Evolutionary conservation across 2,329 filamentous ascomycete species (phyloP).

Genomic region (Hansfordia pulvinata): DNA sequence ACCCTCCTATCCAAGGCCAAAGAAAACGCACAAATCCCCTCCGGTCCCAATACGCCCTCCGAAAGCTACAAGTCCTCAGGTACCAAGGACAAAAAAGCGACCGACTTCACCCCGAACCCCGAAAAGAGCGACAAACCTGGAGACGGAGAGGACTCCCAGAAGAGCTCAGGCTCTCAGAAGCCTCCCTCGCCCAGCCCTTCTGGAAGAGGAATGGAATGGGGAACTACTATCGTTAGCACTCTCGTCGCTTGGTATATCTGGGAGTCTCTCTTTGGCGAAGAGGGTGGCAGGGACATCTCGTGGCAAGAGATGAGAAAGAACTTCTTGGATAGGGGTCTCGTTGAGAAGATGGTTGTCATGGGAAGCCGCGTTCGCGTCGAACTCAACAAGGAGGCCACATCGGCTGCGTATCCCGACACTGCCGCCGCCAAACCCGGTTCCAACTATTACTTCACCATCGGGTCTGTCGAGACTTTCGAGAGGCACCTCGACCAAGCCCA

Average conservation of each 20-base stretch:
- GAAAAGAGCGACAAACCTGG: constrained; percentile 4
- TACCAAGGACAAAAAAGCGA: too few relatives aligned
- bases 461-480: constrained; percentile 88
- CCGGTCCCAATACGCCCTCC: too few relatives aligned
- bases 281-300: constrained; percentile 62
- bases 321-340: constrained; percentile 90
- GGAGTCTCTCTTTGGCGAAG: constrained; percentile 25
- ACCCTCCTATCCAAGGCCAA: constrained; percentile 5
- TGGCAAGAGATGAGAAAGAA: constrained; percentile 94
- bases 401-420: constrained; percentile 63
- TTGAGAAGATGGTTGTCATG: constrained; percentile 81
- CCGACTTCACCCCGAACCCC: constrained; percentile 6
- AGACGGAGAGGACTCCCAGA: constrained; percentile 3
- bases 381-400: constrained; percentile 61
- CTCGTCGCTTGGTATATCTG: constrained; percentile 29
- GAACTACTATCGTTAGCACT: constrained; percentile 38
- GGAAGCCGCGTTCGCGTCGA: constrained; percentile 67
- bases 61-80: too few relatives aligned
- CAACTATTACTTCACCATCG: constrained; percentile 89
- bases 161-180: constrained; percentile 19
- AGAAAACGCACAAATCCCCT: neutral
- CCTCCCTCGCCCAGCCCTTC: constrained; percentile 5
- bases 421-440: constrained; percentile 55
- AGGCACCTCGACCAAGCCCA: constrained; percentile 79
- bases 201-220: constrained; percentile 15